Percentiles rank a stretch among this genome's conserved stretches.
These are phyloP conservation scores for Tetramitus jugosus DNA, from an alignment of 208 protist genomes.

Conservation along the genomic window DNA sequence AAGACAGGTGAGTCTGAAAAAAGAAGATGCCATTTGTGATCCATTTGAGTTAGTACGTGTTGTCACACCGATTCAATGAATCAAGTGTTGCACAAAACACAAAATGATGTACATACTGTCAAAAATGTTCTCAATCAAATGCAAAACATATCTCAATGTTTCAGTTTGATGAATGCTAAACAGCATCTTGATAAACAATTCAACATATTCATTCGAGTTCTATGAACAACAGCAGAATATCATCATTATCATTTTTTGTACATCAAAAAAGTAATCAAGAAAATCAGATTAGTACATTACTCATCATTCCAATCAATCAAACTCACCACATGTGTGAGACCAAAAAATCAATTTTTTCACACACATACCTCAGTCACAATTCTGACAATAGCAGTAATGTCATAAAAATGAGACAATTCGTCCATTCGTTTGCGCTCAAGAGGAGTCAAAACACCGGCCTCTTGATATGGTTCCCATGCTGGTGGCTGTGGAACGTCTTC, in stretches of 20 bases:
- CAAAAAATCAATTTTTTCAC: too few species aligned
- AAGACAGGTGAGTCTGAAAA: not conserved
- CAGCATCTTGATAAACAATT: slow-evolving; percentile 7
- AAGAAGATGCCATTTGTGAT: too few species aligned
- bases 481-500: too few species aligned
- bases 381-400: not conserved
- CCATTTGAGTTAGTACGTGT: too few species aligned
- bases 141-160: slow-evolving; percentile 4
- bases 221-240: not conserved
- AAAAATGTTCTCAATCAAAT: slow-evolving; percentile 12
- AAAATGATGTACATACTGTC: not conserved
- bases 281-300: too few species aligned
- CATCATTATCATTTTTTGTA: too few species aligned
- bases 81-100: too few species aligned
- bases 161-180: not conserved
- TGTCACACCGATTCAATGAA: too few species aligned
- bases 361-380: not conserved
- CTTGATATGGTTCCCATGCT: slow-evolving; percentile 19
- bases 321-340: too few species aligned
- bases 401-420: not conserved
- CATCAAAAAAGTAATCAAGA: too few species aligned
- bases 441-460: not conserved
- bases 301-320: too few species aligned
- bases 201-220: not conserved
- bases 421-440: slow-evolving; percentile 2